Conservation (phyloP, 768 basidiomycete genomes). For the Chalciporus chontae region DNA sequence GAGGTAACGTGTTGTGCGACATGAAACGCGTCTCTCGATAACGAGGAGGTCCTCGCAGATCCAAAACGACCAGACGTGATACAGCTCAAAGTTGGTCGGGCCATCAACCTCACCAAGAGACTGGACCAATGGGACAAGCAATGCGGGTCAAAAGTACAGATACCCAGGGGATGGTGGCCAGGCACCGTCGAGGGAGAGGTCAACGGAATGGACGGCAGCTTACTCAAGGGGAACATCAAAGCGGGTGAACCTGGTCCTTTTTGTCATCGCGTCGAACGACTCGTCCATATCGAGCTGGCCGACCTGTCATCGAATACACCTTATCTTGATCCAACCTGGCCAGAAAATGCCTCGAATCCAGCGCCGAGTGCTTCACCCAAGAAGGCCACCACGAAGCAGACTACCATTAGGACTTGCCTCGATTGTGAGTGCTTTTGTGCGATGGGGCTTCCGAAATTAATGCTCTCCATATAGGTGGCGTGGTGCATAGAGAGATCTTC, state of each 20-base stretch:
- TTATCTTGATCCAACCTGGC: slow-evolving; percentile 56
- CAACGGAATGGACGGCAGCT: slow-evolving; percentile 35
- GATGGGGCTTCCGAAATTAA: not conserved
- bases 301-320: slow-evolving; percentile 58
- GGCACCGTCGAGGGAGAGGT: slow-evolving; percentile 42
- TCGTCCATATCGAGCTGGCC: slow-evolving; percentile 77
- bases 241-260: slow-evolving; percentile 59
- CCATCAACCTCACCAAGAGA: slow-evolving; percentile 68
- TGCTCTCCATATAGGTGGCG: slow-evolving; percentile 42
- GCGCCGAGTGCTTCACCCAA: slow-evolving; percentile 13
- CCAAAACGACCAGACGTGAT: slow-evolving; percentile 37
- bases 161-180: slow-evolving; percentile 75
- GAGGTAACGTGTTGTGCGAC: slow-evolving; percentile 42
- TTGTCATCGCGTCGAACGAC: slow-evolving; percentile 73
- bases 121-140: slow-evolving; percentile 80
- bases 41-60: slow-evolving; percentile 25
- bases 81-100: slow-evolving; percentile 76
- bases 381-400: slow-evolving; percentile 19
- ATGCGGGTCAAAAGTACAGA: slow-evolving; percentile 72
- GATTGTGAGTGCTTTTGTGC: slow-evolving; percentile 45
- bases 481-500: slow-evolving; percentile 76
- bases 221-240: slow-evolving; percentile 64
- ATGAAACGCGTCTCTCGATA: not conserved
- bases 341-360: slow-evolving; percentile 32
- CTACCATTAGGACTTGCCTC: slow-evolving; percentile 28